Evolutionary conservation across 75 land plant species (phyloP), one percentile per base, ranked within the genome.

Genomic region (Pinus albicaulis): DNA sequence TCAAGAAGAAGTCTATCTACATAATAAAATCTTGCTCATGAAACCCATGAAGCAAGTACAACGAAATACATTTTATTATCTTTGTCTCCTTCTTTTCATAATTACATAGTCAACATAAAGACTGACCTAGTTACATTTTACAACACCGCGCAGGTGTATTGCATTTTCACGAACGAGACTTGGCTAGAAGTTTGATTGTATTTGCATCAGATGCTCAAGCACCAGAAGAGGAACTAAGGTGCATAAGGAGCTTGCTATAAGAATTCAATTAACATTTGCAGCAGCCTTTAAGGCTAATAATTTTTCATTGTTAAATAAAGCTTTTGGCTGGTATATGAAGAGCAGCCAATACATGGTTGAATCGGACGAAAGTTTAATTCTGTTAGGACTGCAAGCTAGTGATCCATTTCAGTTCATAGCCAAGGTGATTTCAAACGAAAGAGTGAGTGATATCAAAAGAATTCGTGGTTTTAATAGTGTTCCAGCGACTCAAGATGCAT

Each of bases 341-440:
- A 44, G 44, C 24, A 0, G n/a, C 44, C 2, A 7, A 20, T 19
- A 20, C 7, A 48, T 69, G 22, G 5, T 6, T 69, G 53, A 38
- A 19, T 69, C 13, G 0, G 72, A 70, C 53, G 0, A 22, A 0
- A 70, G 25, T 41, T 70, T 70, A 44, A 70, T 70, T 44, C 0
- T 44, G 23, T n/a, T 70, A 1, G 72, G 25, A 41, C 13, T n/a
- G 0, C 4, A 70, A 68, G 71, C 71, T 41, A 68, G 71, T 41
- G 71, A 68, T 68, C 71, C 71, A 68, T 68, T 68, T 68, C 71
- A 68, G 22, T 68, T 68, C 52, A 2, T 41, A 68, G 10, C 48
- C 11, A 38, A 41, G n/a, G 41, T 38, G 16, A 22, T 68, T 0
- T 41, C 16, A 41, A 19, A 34, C 52, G 41, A 68, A 1, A 17